A percentile compares a stretch with the other conserved stretches of the same genome.
Conservation (phyloP, 2,329 filamentous ascomycete species). For the Tolypocladium sp. region DNA sequence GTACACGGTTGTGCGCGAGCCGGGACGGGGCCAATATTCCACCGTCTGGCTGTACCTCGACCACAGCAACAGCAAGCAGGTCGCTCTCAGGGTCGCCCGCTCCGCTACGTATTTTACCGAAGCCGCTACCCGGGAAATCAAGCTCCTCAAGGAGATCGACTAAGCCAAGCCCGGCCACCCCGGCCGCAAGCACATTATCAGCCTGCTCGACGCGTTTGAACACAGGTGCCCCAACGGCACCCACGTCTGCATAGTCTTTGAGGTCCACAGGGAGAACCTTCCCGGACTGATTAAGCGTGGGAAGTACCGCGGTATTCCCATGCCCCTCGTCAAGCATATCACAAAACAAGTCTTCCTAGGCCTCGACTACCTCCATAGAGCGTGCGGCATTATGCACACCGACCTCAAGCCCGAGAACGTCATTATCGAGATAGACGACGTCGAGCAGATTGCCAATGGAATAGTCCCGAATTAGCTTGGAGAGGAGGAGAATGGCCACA, state of each 20-base stretch:
- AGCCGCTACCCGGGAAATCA: conserved; percentile 97
- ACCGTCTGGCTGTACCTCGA: conserved; percentile 82
- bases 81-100: conserved; percentile 94
- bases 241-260: conserved; percentile 98
- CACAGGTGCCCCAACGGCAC: conserved; percentile 94
- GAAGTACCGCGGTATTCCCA: conserved; percentile 96
- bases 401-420: conserved; percentile 98
- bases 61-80: conserved; percentile 83
- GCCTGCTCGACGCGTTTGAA: conserved; percentile 91
- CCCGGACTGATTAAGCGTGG: conserved; percentile 94
- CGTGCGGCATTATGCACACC: conserved; percentile 98
- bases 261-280: conserved; percentile 91
- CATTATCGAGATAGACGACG: conserved; percentile 95
- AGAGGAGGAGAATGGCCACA: conserved; percentile 83
- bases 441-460: conserved; percentile 95
- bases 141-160: conserved; percentile 93
- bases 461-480: conserved; percentile 73
- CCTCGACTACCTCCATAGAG: conserved; percentile 89
- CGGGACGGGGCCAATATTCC: conserved; percentile 97
- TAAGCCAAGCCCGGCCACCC: conserved; percentile 91
- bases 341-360: conserved; percentile 95
- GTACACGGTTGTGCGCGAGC: conserved; percentile 94
- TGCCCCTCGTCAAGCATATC: conserved; percentile 95
- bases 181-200: conserved; percentile 90
- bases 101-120: conserved; percentile 98